A percentile compares a stretch with the other conserved stretches of the same genome.
These are phyloP conservation scores for Quercus tomentella DNA, from an alignment of 331 rosid genomes.

Conservation along the genomic window DNA sequence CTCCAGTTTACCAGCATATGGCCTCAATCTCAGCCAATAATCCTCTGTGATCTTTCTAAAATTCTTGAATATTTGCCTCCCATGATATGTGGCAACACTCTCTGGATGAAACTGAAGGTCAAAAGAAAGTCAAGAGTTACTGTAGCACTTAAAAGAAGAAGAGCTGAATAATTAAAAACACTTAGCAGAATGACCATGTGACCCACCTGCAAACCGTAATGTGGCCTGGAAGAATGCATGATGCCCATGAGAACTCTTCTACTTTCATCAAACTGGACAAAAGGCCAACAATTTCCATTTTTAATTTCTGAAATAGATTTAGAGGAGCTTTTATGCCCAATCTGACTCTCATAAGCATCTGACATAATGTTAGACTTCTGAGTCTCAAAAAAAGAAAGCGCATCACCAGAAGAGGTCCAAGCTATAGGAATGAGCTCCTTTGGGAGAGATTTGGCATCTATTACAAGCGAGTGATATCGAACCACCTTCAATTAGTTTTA, in stretches of 20 bases:
- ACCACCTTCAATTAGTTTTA: conserved; percentile 71
- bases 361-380: conserved; percentile 30
- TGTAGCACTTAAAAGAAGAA: conserved; percentile 18
- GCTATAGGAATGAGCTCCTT: conserved; percentile 89
- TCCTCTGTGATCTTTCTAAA: conserved; percentile 79
- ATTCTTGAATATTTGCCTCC: conserved; percentile 80
- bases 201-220: conserved; percentile 94
- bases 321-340: conserved; percentile 18
- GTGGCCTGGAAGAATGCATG: conserved; percentile 87
- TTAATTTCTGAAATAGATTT: conserved; percentile 30
- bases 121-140: conserved; percentile 19
- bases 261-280: conserved; percentile 26
- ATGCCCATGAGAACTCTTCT: conserved; percentile 80
- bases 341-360: conserved; percentile 28
- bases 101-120: conserved; percentile 96
- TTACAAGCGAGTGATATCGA: conserved; percentile 91
- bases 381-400: conserved; percentile 52
- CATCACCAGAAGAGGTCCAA: conserved; percentile 69
- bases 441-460: conserved; percentile 88
- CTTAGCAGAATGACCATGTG: conserved; percentile 15
- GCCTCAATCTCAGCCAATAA: conserved; percentile 64
- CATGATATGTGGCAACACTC: conserved; percentile 88
- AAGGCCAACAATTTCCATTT: conserved; percentile 31
- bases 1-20: conserved; percentile 63
- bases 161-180: conserved; percentile 9